These are phyloP conservation scores for Pseudocercospora pini-densiflorae DNA, from an alignment of 2,329 filamentous ascomycete genomes.

Conservation along the genomic window DNA sequence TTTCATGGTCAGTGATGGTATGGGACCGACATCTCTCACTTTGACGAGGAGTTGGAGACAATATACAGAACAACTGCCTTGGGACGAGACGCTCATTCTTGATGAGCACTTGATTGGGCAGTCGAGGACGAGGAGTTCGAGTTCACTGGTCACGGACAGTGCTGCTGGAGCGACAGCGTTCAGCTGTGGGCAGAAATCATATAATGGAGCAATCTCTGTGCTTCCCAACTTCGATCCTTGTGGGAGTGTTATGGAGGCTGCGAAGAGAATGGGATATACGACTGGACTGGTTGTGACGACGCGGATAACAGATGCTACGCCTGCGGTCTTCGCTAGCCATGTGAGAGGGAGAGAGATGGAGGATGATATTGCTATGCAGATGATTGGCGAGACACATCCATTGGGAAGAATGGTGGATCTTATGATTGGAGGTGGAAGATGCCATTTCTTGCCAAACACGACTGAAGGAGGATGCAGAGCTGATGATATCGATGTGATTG, in stretches of 20 bases:
- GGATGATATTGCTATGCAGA: conserved; percentile 89
- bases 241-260: conserved; percentile 90
- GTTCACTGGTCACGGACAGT: conserved; percentile 88
- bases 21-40: conserved; percentile 90
- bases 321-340: conserved; percentile 91
- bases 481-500: conserved; percentile 77
- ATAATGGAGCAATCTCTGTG: conserved; percentile 94
- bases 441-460: conserved; percentile 86
- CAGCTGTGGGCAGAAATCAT: conserved; percentile 89
- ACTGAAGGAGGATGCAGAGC: conserved; percentile 79
- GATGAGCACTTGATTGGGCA: conserved; percentile 91
- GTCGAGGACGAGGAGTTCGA: conserved; percentile 82
- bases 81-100: conserved; percentile 75
- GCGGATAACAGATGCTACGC: conserved; percentile 92
- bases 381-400: conserved; percentile 79
- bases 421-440: conserved; percentile 90
- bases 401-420: conserved; percentile 87
- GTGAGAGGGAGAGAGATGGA: conserved; percentile 79
- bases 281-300: conserved; percentile 96
- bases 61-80: conserved; percentile 71
- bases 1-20: conserved; percentile 99
- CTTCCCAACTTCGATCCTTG: conserved; percentile 84
- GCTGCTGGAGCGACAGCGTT: conserved; percentile 98
- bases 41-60: conserved; percentile 88
- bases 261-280: conserved; percentile 86